Evolutionary conservation across 2,329 filamentous ascomycete species (phyloP).

Genomic region (Incumbomyces lentus): DNA sequence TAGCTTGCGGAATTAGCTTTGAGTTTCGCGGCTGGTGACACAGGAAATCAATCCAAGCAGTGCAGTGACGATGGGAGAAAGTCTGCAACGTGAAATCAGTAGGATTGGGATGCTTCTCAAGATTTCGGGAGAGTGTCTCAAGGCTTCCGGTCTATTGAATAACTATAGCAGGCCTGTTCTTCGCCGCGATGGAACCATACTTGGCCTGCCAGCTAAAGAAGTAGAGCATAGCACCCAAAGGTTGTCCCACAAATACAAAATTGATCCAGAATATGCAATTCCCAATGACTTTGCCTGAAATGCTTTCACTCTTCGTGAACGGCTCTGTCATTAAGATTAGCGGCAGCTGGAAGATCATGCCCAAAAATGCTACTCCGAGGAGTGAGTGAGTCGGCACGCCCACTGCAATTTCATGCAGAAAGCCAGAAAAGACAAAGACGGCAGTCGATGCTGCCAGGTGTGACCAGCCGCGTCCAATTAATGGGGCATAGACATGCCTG

Average conservation of each 20-base stretch:
- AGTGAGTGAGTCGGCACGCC: conserved; percentile 86
- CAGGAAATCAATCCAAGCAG: too few species aligned
- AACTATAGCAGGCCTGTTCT: not conserved
- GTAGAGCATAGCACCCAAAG: conserved; percentile 81
- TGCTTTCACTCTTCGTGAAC: conserved; percentile 66
- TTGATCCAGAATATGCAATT: conserved; percentile 96
- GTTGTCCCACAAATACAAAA: conserved; percentile 91
- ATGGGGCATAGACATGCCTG: conserved; percentile 79
- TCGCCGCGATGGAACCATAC: conserved; percentile 64
- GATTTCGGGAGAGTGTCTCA: too few species aligned
- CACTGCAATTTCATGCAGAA: conserved; percentile 85
- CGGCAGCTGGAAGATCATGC: conserved; percentile 89
- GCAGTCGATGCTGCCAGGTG: conserved; percentile 59
- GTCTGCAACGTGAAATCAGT: too few species aligned
- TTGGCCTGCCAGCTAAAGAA: conserved; percentile 99
- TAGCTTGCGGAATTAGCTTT: too few species aligned
- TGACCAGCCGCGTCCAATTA: conserved; percentile 74
- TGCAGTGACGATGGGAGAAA: too few species aligned
- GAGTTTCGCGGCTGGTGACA: too few species aligned
- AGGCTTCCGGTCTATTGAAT: not conserved
- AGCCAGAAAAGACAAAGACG: conserved; percentile 79
- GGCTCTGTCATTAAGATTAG: conserved; percentile 72
- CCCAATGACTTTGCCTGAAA: conserved; percentile 67
- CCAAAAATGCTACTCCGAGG: conserved; percentile 75
- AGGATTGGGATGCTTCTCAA: too few species aligned